Conservation (phyloP, 331 rosid species). For the Acacia concinna region DNA sequence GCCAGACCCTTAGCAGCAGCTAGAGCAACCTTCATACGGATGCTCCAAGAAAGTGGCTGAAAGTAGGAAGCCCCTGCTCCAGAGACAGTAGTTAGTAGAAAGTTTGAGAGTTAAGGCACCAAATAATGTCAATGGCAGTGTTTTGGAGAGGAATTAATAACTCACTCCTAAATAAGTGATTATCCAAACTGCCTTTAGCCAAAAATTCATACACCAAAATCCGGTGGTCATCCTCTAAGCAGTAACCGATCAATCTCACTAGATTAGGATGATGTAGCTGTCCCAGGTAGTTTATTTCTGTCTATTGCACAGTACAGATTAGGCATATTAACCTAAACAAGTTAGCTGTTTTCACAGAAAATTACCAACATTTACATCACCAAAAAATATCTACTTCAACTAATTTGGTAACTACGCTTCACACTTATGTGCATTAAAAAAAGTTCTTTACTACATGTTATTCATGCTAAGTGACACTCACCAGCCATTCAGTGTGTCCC, state of each 20-base stretch:
- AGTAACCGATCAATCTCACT: constrained; percentile 84
- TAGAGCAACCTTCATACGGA: constrained; percentile 77
- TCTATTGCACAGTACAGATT: constrained; percentile 42
- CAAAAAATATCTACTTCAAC: background rate
- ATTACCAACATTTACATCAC: constrained; percentile 1
- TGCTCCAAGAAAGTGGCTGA: constrained; percentile 88
- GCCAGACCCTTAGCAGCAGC: constrained; percentile 93
- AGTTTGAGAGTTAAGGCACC: background rate
- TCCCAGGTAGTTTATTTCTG: constrained; percentile 92
- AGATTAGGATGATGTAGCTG: constrained; percentile 89
- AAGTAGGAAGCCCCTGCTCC: constrained; percentile 74
- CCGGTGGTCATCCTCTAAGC: constrained; percentile 91
- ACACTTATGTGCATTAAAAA: background rate
- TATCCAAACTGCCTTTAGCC: constrained; percentile 89
- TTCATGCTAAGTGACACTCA: constrained; percentile 43
- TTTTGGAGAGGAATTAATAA: constrained; percentile 25
- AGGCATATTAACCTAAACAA: constrained; percentile 16
- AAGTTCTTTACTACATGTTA: background rate
- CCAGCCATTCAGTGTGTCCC: too few species aligned
- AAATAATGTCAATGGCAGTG: constrained; percentile 15
- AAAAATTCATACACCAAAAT: constrained; percentile 83
- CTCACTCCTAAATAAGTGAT: constrained; percentile 93
- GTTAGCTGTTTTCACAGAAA: background rate
- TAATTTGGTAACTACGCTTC: background rate
- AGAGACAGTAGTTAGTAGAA: constrained; percentile 21